A percentile compares a stretch with the other conserved stretches of the same genome.
phyloP scores from a whole-genome alignment of 352 stramenopile genomes.

The Pythium angustatum region DNA sequence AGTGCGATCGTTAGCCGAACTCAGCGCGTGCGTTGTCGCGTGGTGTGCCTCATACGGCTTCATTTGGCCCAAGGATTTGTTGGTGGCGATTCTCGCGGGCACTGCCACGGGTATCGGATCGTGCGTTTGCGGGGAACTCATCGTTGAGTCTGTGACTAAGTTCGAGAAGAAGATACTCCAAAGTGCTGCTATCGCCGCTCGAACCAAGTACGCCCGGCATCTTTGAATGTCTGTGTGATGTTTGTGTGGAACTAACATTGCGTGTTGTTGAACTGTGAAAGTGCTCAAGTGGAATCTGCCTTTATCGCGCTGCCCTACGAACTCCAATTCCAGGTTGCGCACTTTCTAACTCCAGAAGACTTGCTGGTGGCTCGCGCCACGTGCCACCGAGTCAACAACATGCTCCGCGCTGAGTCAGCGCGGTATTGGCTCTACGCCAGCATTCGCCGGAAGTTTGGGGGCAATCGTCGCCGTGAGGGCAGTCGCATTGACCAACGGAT shows the following conservation, averaged over 20 bases:
- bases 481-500: constrained; percentile 39
- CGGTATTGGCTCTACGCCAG: constrained; percentile 85
- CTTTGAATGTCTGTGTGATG: not conserved
- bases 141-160: constrained; percentile 61
- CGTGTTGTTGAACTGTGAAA: constrained; percentile 23
- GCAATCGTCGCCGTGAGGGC: constrained; percentile 25
- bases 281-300: constrained; percentile 56
- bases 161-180: constrained; percentile 67
- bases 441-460: constrained; percentile 66
- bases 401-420: constrained; percentile 81
- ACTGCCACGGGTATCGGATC: constrained; percentile 67
- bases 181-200: constrained; percentile 1
- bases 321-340: constrained; percentile 76
- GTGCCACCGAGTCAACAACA: constrained; percentile 81
- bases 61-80: constrained; percentile 66
- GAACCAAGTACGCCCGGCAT: constrained; percentile 29
- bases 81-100: constrained; percentile 75
- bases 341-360: constrained; percentile 77
- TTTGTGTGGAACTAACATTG: constrained; percentile 1
- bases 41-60: constrained; percentile 72
- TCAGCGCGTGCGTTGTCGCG: constrained; percentile 49
- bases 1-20: constrained; percentile 54
- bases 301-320: constrained; percentile 82
- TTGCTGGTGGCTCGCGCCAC: constrained; percentile 69
- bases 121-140: constrained; percentile 74